Evolutionary conservation across 176 grass and related monocot species (phyloP).

Genomic region (Cymbopogon citratus): DNA sequence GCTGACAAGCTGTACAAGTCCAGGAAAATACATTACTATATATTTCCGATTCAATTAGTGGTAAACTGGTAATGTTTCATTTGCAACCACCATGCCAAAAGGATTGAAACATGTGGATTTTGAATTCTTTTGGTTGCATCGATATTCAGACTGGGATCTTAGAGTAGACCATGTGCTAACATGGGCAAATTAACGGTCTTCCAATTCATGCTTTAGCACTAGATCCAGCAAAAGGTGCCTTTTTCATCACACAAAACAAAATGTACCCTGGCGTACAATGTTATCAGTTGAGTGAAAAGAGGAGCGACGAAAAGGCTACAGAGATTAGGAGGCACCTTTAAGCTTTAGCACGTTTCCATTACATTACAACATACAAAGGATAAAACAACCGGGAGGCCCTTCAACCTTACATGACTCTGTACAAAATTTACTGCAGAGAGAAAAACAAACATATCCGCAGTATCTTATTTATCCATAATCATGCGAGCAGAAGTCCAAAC

Average conservation of each 20-base stretch:
- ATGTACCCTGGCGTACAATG: neutral
- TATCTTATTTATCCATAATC: conserved; percentile 5
- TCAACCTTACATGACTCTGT: conserved; percentile 28
- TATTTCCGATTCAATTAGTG: neutral
- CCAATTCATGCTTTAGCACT: neutral
- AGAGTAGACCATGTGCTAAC: neutral
- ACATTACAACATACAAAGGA: neutral
- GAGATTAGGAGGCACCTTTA: neutral
- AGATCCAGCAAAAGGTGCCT: neutral
- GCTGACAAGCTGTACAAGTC: neutral
- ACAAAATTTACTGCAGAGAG: conserved; percentile 11
- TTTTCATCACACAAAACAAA: neutral
- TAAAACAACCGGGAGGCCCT: neutral
- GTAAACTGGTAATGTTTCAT: neutral
- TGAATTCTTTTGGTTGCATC: neutral
- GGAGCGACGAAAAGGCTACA: neutral
- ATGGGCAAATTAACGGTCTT: neutral
- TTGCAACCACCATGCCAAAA: neutral
- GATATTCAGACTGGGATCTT: neutral
- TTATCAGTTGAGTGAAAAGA: neutral
- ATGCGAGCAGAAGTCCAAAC: conserved; percentile 1
- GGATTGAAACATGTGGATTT: neutral
- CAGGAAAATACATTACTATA: neutral
- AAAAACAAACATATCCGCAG: conserved; percentile 37
- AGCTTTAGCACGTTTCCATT: conserved; percentile 18